Base-by-base conservation (phyloP, 73 alveolate species). In the Effrenium voratum region DNA sequence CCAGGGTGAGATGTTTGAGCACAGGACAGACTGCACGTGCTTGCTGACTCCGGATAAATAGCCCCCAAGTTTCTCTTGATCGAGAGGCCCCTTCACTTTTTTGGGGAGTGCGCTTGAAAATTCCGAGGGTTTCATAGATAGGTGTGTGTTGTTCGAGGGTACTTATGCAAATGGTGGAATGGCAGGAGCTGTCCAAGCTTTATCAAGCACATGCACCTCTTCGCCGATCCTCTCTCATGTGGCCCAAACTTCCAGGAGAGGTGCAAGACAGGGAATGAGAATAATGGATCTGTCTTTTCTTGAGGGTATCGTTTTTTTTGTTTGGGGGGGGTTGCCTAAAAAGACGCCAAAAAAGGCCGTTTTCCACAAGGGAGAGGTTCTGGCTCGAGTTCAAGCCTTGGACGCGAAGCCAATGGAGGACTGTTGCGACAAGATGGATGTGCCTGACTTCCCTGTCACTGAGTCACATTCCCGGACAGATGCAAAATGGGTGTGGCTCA, bases 151-250 rank as follows among this genome's bases (percentile, higher is more conserved):
- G 26, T 52, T 8, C 19, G 63, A 19, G 63, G 63, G 19, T 52
- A 8, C 63, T 52, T 52, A 12, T 52, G 63, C 63, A 52, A 8
- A 52, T 52, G 63, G 26, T 5, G 28, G 10, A 8, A 2, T 46
- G 22, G n/a, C 57, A 90, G 97, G 97, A 90, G 87, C 34, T 90
- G 97, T 50, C 97, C 97, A 26, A 90, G 45, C 76, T 90, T 90
- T 76, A 41, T 90, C 76, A 90, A 90, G 76, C 97, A 90, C 87
- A 68, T 43, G 22, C 97, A 90, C 87, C 87, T 90, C 45, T 90
- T 90, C 49, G 97, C 97, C 16, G 97, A 90, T 34, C 97, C 97
- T 16, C n/a, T 90, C 88, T 90, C 97, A 30, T 90, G 97, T 47
- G 97, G 97, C 30, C 8, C 24, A 28, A 57, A 63, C 57, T 90